Evolutionary conservation across 257 asterid genomes (phyloP).

Genomic region (Cordia subcordata): DNA sequence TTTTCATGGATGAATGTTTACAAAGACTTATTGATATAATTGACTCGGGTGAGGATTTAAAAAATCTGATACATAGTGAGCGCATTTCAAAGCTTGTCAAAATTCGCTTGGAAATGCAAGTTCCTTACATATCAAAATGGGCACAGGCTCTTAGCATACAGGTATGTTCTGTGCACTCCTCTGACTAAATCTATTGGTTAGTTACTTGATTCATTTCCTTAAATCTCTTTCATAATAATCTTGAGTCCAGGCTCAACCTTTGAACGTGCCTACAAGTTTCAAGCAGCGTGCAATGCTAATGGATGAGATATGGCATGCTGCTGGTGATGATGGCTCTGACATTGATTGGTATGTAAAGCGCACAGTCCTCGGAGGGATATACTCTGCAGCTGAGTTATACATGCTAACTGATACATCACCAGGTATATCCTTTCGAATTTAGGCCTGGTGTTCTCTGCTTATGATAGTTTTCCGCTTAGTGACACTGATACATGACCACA

Average conservation of each 20-base stretch:
- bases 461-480: background rate
- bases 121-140: constrained; percentile 92
- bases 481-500: no score
- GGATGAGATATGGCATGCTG: constrained; percentile 95
- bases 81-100: constrained; percentile 68
- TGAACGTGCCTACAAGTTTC: constrained; percentile 70
- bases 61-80: constrained; percentile 63
- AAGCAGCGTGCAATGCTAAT: constrained; percentile 90
- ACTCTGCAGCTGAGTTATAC: constrained; percentile 77
- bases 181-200: background rate
- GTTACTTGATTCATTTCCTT: background rate
- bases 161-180: constrained; percentile 30
- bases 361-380: constrained; percentile 82
- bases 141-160: constrained; percentile 96
- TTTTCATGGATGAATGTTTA: constrained; percentile 94
- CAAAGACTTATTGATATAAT: constrained; percentile 64
- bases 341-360: constrained; percentile 83
- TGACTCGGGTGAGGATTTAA: constrained; percentile 58
- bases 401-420: constrained; percentile 89
- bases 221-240: background rate
- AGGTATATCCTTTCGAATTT: constrained; percentile 39
- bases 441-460: background rate
- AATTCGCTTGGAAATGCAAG: constrained; percentile 89
- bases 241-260: constrained; percentile 67
- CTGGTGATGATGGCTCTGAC: constrained; percentile 65